These are phyloP conservation scores for Theileria luwenshuni DNA, from an alignment of 169 alveolate genomes.

Conservation along the genomic window DNA sequence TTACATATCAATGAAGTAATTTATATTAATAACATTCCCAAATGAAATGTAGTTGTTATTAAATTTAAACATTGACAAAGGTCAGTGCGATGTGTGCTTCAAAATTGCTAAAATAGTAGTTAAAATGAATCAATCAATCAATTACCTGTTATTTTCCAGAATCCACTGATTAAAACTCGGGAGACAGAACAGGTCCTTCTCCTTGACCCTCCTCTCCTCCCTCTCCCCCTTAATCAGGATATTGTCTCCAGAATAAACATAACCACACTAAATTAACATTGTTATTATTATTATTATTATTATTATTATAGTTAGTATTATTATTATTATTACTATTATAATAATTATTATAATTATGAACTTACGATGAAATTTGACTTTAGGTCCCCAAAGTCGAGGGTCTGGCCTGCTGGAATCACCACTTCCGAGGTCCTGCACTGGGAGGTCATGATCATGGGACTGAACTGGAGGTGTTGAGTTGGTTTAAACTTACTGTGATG, in stretches of 20 bases:
- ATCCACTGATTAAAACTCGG: slow-evolving; percentile 59
- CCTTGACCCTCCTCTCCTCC: slow-evolving; percentile 9
- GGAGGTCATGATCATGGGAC: slow-evolving; percentile 48
- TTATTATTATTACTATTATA: too few relatives aligned
- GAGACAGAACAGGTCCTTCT: slow-evolving; percentile 39
- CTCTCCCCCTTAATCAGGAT: slow-evolving; percentile 37
- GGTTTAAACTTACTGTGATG: neutral
- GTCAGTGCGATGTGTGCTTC: slow-evolving; percentile 14
- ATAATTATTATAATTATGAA: too few relatives aligned
- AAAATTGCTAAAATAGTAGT: neutral
- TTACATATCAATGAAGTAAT: too few relatives aligned
- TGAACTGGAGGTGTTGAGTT: neutral
- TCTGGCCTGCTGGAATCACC: slow-evolving; percentile 35
- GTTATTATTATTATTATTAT: neutral
- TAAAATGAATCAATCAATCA: slow-evolving; percentile 23
- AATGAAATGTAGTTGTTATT: too few relatives aligned
- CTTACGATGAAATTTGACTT: slow-evolving; percentile 56
- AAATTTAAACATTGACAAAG: slow-evolving; percentile 10
- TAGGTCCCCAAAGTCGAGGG: slow-evolving; percentile 44
- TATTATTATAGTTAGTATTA: neutral
- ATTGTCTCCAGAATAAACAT: slow-evolving; percentile 40
- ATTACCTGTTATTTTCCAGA: slow-evolving; percentile 46
- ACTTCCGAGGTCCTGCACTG: slow-evolving; percentile 55
- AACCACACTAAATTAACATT: slow-evolving; percentile 63
- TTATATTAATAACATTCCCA: too few relatives aligned